Conservation (phyloP, 2,329 filamentous ascomycete genomes). For the Fusarium lateritium region DNA sequence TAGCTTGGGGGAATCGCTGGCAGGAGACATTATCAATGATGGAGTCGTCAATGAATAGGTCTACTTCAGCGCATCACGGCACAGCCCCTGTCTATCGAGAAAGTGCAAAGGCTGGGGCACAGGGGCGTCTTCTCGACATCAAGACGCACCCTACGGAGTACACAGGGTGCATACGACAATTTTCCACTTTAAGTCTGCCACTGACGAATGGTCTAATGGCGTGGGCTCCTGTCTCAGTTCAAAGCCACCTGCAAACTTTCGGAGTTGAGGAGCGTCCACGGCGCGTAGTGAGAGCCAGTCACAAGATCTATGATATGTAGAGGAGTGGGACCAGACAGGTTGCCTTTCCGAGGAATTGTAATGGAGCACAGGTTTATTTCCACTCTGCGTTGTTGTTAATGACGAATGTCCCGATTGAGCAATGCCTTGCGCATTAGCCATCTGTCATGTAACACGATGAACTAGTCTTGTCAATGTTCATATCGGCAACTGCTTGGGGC, state of each 20-base stretch:
- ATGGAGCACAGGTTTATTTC: neutral
- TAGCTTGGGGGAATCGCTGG: neutral
- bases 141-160: neutral
- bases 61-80: neutral
- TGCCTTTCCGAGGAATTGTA: neutral
- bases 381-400: too few relatives aligned
- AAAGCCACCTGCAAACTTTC: slow-evolving; percentile 17
- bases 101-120: neutral
- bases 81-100: slow-evolving; percentile 9
- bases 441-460: slow-evolving; percentile 26
- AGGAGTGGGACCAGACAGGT: neutral
- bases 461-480: slow-evolving; percentile 1
- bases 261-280: neutral
- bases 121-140: slow-evolving; percentile 1
- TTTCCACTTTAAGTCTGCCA: slow-evolving; percentile 16
- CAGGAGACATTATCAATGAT: neutral
- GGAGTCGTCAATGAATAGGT: neutral
- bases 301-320: neutral
- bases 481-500: slow-evolving; percentile 4
- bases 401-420: slow-evolving; percentile 3
- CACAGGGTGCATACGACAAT: slow-evolving; percentile 1
- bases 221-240: slow-evolving; percentile 35
- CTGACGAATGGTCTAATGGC: slow-evolving; percentile 4
- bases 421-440: slow-evolving; percentile 7
- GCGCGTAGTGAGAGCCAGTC: slow-evolving; percentile 7